Base-by-base conservation (phyloP, 1,139 yeast species). In the Geotrichum bryndzae region DNA sequence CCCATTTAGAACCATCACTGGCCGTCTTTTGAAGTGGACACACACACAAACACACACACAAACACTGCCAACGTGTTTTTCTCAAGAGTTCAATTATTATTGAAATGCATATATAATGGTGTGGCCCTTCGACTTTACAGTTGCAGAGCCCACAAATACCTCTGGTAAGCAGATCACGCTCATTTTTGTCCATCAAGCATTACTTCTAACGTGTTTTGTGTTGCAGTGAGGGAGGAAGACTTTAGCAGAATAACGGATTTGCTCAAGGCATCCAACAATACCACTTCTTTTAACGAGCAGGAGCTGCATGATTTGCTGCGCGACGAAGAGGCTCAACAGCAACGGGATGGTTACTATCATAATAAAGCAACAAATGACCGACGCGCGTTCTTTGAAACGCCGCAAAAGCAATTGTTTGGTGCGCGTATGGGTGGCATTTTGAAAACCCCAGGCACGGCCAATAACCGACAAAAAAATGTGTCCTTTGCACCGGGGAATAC, bases 61-160 rank as follows among this genome's bases (percentile, higher is more conserved):
- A 10, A 15, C n/a, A 35, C 13, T 35, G 2, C 10, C 13, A 35
- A 35, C 41, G 5, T 35, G 13, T 8, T 5, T 3, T 35, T 35
- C 18, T 18, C 18, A 18, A 10, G n/a, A 3, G 13, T 8, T 11
- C 41, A 35, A 35, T 8, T 15, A 35, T 35, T 35, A 35, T 13
- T 35, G 41, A 33, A 50, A 51, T 10, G 31, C n/a, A 15, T 22
- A n/a, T 23, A 54, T 10, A 33, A 58, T 59, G 61, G 61, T 59
- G n/a, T 59, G 61, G 61, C 61, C 61, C 18, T 59, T 59, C 35
- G 61, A 59, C 41, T 59, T 59, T 27, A 55, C 61, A 13, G 56
- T 58, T n/a, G 58, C 58, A 11, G 59, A 55, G 27, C 38, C 58
- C 29, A 55, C 58, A n/a, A 52, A 59, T 45, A 55, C 57, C 10